Evolutionary conservation across 768 basidiomycete species (phyloP), one percentile per base, ranked within the genome.

Genomic region (Mycena floridula): DNA sequence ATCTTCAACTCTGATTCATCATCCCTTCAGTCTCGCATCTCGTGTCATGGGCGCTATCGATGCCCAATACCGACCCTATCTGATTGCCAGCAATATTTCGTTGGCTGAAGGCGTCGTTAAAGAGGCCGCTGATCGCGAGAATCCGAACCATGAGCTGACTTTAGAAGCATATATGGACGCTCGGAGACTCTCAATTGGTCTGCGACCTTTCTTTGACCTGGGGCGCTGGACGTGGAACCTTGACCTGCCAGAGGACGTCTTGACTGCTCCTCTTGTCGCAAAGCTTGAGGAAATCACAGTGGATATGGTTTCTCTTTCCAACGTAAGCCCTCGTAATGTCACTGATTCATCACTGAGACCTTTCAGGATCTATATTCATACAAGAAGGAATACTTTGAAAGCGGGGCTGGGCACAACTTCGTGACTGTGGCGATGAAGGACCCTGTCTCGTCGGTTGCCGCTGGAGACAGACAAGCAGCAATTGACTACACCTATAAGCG

Each of bases 291-390:
- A 35, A 3, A 18, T 15, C 18, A 7, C 32, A 35, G 32, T 35
- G 15, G 32, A 35, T 35, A 15, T 35, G 32, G 32, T 35, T 13
- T 3, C 32, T 18, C 18, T 35, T 13, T 13, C 32, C 15, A 35
- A 35, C 7, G 32, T 18, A 35, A 35, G 32, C 18, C 16, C 32
- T 35, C 18, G 18, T 15, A 35, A 35, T 18, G 15, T 35, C 18
- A 7, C 13, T 15, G 15, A 13, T 13, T 35, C 32, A 35, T 13
- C 32, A 35, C 18, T 4, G 32, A 21, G 22, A 18, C 27, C 3
- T 23, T 28, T 11, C 44, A 59, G 58, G 58, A 59, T 40, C 42
- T 59, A 3, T 51, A 55, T 35, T 59, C 58, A 1, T 59, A 55
- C 37, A 42, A 52, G 16, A 59, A 59, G 37, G 58, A 57, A 25